Evolutionary conservation across 768 basidiomycete genomes (phyloP), one percentile per base, ranked within the genome.

Genomic region (Suillus variegatus): DNA sequence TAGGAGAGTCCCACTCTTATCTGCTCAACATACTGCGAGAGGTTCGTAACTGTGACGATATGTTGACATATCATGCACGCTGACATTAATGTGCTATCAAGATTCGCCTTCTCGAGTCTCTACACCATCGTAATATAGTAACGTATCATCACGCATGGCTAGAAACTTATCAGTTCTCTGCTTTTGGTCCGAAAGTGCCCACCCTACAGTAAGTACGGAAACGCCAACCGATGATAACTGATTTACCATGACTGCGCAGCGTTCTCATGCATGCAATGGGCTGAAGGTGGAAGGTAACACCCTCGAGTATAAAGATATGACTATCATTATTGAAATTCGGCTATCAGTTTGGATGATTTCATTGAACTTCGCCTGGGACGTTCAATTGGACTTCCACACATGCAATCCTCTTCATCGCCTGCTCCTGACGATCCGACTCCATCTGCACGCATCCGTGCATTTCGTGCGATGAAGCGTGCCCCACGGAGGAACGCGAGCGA

Each of bases 121-220:
- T 99, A 4, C 89, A 91, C 64, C 96, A 99, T 77, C 92, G 89
- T 6, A 97, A 98, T 68, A 97, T 99, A 68, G 85, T 99, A 66
- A 94, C 93, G 5, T 97, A 97, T 72, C 97, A 98, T 75, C 95
- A 97, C 72, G 88, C 95, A 1, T 98, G 95, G 95, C 84, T 98
- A 28, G 95, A 98, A 75, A 82, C 85, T 0, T 86, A 84, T 63
- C 89, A 90, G 66, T 97, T 97, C 78, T 96, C 94, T 2, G 81
- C 89, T 0, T 96, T 97, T 73, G 95, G 94, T 0, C 93, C 94
- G 0, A 87, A 88, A 70, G 88, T 98, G 32, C 94, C 93, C 5
- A 91, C 95, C 1, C 76, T 97, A 44, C 93, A 95, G 93, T 93
- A 70, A 77, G 90, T 79, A 6, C 12, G 57, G 41, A 1, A 44